These are phyloP conservation scores for Raddia guianensis DNA, from an alignment of 176 grass and related monocot species.

Conservation along the genomic window DNA sequence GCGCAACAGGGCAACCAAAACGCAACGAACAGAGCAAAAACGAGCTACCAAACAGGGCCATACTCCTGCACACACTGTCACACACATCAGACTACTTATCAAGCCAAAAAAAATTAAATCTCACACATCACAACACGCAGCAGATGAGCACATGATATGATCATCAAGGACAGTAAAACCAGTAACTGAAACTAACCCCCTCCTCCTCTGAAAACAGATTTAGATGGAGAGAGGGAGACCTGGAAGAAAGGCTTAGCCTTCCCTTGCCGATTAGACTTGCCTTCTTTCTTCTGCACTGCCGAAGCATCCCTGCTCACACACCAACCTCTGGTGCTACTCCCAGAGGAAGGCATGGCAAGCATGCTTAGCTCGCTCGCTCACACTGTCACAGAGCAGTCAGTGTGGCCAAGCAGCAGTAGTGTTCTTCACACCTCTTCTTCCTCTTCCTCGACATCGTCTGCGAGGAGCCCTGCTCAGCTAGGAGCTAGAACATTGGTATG, in stretches of 20 bases:
- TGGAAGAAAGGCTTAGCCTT: conserved; percentile 86
- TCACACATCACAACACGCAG: conserved; percentile 20
- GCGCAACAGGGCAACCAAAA: no score
- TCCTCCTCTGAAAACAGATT: conserved; percentile 42
- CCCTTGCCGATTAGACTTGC: conserved; percentile 82
- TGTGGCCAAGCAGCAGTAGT: not conserved
- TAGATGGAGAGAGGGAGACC: conserved; percentile 67
- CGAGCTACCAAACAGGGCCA: no score
- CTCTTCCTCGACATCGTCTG: conserved; percentile 50
- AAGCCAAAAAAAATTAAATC: not conserved
- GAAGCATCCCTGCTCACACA: conserved; percentile 41
- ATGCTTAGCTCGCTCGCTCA: conserved; percentile 19
- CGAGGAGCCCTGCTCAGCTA: not conserved
- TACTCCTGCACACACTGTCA: not conserved
- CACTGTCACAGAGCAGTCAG: not conserved
- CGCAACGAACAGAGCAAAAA: no score
- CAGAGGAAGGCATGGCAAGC: conserved; percentile 34
- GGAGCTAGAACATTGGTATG: conserved; percentile 28
- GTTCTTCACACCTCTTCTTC: conserved; percentile 46
- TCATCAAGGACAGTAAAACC: conserved; percentile 17
- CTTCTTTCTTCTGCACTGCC: conserved; percentile 49
- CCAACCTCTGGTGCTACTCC: not conserved
- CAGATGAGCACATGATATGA: not conserved
- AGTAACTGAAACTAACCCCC: conserved; percentile 34
- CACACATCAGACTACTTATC: conserved; percentile 4